Percentiles rank a stretch among this genome's conserved stretches.
Conservation (phyloP, 768 basidiomycete species). For the Trametes gibbosa region DNA sequence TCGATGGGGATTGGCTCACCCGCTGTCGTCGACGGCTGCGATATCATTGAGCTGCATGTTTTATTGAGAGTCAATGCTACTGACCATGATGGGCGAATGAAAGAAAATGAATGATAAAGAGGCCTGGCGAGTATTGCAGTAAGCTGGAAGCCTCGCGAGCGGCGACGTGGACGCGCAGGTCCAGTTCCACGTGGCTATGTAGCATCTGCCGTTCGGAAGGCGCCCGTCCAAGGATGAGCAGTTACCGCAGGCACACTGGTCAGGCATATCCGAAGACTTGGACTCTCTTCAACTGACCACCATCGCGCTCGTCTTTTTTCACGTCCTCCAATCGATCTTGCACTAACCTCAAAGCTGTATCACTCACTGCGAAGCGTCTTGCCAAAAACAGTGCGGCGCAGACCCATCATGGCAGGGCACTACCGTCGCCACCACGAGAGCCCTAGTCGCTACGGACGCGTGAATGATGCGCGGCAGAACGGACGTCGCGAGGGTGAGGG, state of each 20-base stretch:
- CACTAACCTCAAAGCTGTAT: not conserved
- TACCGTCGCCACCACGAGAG: not conserved
- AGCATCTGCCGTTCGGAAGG: not conserved
- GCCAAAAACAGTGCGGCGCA: not conserved
- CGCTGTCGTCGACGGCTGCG: conserved; percentile 19
- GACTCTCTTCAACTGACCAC: no score
- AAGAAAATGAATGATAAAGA: not conserved
- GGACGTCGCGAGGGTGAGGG: conserved; percentile 11
- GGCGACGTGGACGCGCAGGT: not conserved
- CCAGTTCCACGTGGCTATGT: not conserved
- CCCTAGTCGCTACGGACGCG: not conserved
- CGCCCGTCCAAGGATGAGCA: no score
- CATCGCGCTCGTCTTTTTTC: no score
- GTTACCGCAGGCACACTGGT: no score
- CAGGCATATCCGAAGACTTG: no score
- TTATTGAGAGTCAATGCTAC: not conserved
- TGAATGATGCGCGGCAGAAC: not conserved
- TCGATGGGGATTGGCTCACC: conserved; percentile 73
- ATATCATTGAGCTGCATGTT: not conserved
- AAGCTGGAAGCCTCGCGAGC: not conserved
- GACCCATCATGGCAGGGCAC: not conserved
- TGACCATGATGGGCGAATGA: not conserved
- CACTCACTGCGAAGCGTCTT: not conserved
- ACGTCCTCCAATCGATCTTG: no score
- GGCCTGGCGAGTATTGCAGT: not conserved